These are phyloP conservation scores for Aspergillus cristatus DNA, from an alignment of 495 filamentous ascomycete genomes.

Conservation along the genomic window DNA sequence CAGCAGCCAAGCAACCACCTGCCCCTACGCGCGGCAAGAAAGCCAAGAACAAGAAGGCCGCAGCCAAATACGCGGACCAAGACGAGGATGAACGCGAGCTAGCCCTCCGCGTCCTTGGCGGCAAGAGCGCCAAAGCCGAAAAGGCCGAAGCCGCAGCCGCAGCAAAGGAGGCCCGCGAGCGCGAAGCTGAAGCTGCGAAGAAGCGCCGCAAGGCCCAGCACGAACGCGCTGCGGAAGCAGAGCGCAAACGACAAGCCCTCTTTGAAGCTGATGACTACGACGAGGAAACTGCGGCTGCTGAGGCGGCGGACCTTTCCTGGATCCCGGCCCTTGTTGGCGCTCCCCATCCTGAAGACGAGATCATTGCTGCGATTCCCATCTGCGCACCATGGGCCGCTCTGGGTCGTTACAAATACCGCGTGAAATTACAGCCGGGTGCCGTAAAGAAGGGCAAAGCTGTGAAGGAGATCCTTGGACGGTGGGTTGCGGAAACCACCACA, in stretches of 20 bases:
- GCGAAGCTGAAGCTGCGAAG: conserved; percentile 54
- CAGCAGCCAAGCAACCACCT: conserved; percentile 18
- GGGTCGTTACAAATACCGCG: conserved; percentile 72
- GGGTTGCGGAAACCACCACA: conserved; percentile 48
- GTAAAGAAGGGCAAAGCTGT: conserved; percentile 94
- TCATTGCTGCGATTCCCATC: conserved; percentile 80
- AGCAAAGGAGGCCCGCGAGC: conserved; percentile 44
- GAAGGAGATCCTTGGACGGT: conserved; percentile 71
- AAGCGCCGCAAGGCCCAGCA: conserved; percentile 73
- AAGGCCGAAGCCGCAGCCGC: conserved; percentile 41
- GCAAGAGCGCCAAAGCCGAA: conserved; percentile 46
- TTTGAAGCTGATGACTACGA: conserved; percentile 52
- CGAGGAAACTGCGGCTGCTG: conserved; percentile 38
- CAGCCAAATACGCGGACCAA: conserved; percentile 86
- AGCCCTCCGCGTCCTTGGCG: conserved; percentile 74
- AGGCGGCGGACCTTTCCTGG: conserved; percentile 41
- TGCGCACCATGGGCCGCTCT: conserved; percentile 87
- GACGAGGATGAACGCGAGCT: conserved; percentile 84
- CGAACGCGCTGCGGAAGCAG: conserved; percentile 54
- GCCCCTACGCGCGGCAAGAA: conserved; percentile 66
- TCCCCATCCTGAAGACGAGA: conserved; percentile 72
- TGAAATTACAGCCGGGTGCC: conserved; percentile 81
- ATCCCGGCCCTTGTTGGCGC: conserved; percentile 71
- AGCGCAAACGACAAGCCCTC: conserved; percentile 47
- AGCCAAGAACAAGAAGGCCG: conserved; percentile 77